Percentiles rank a stretch among this genome's conserved stretches.
These are phyloP conservation scores for Dissophora globulifera DNA, from an alignment of 192 early-diverging fungal species.

Conservation along the genomic window DNA sequence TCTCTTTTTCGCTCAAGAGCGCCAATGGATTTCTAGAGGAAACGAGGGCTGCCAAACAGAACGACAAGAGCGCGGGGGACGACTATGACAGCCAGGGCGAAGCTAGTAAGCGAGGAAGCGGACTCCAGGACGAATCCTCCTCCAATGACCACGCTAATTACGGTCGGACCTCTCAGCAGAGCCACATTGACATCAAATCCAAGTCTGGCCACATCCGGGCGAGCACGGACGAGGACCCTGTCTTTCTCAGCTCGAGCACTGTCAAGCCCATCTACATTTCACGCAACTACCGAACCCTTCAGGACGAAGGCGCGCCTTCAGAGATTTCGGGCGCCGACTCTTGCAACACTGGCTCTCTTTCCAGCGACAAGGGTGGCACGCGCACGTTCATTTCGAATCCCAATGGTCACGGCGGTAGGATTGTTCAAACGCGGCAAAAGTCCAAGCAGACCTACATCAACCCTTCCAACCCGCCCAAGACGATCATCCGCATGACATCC, in stretches of 20 bases:
- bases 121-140: constrained; percentile 18
- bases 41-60: constrained; percentile 21
- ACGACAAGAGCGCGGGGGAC: constrained; percentile 11
- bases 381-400: constrained; percentile 35
- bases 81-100: constrained; percentile 26
- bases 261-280: constrained; percentile 63
- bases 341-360: constrained; percentile 46
- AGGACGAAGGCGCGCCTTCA: constrained; percentile 19
- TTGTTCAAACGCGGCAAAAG: constrained; percentile 35
- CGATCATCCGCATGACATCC: constrained; percentile 65
- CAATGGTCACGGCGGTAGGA: constrained; percentile 32
- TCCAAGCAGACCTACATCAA: constrained; percentile 60
- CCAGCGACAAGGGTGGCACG: constrained; percentile 43
- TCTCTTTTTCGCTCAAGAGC: constrained; percentile 47
- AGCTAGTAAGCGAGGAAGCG: not conserved
- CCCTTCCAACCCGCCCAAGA: constrained; percentile 77
- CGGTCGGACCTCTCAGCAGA: constrained; percentile 19
- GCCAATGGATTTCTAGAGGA: constrained; percentile 43
- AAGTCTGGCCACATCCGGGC: constrained; percentile 25
- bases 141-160: constrained; percentile 17
- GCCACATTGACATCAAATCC: constrained; percentile 36
- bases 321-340: constrained; percentile 34
- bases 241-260: constrained; percentile 59
- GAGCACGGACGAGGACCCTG: constrained; percentile 60
- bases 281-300: constrained; percentile 17